These are phyloP conservation scores for Aspergillus diversus DNA, from an alignment of 495 filamentous ascomycete species.

Conservation along the genomic window DNA sequence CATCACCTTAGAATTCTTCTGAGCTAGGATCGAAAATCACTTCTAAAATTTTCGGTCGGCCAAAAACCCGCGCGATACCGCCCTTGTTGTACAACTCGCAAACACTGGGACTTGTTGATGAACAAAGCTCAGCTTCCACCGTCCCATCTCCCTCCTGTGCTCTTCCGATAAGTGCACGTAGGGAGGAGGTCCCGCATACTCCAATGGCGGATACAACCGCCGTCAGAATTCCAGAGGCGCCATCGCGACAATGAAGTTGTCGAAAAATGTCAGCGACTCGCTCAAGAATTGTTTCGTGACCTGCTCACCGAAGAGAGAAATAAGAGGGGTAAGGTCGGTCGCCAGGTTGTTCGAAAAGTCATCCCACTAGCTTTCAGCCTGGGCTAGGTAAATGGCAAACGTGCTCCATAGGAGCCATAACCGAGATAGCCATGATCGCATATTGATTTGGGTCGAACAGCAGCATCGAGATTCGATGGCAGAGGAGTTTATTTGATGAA, in stretches of 20 bases:
- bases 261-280: constrained; percentile 4
- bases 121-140: constrained; percentile 14
- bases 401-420: not conserved
- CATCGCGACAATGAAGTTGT: constrained; percentile 16
- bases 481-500: not conserved
- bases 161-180: constrained; percentile 13
- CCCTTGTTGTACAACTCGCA: constrained; percentile 16
- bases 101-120: constrained; percentile 9
- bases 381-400: not conserved
- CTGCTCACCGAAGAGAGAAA: constrained; percentile 11
- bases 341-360: constrained; percentile 16
- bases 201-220: constrained; percentile 11
- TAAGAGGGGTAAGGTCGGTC: constrained; percentile 11
- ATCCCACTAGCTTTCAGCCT: constrained; percentile 9
- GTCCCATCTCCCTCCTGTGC: constrained; percentile 12
- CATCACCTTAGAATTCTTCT: not conserved
- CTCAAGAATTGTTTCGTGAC: constrained; percentile 16
- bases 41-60: constrained; percentile 10
- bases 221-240: constrained; percentile 10
- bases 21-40: not conserved
- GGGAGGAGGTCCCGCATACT: constrained; percentile 4
- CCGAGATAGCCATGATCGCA: not conserved
- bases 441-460: not conserved
- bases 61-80: constrained; percentile 12
- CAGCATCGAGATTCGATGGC: not conserved